phyloP scores from a whole-genome alignment of 208 protist genomes.

The Angomonas ambiguus region DNA sequence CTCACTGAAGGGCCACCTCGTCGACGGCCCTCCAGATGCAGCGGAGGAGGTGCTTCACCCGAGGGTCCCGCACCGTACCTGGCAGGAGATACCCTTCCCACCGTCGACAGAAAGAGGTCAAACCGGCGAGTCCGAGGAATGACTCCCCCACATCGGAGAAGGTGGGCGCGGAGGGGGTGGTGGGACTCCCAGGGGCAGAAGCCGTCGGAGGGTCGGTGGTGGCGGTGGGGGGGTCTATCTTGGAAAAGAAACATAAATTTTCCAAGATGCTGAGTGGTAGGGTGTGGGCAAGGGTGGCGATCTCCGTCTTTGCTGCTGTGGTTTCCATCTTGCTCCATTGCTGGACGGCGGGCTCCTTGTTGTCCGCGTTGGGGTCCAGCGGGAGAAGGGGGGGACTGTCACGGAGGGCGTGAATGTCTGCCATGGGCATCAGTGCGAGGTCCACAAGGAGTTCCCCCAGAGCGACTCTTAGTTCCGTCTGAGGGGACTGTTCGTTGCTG shows the following conservation, averaged over 20 bases:
- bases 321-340: background rate
- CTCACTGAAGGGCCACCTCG: conserved; percentile 21
- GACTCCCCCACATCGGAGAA: conserved; percentile 22
- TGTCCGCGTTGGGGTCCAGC: background rate
- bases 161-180: background rate
- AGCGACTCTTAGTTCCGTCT: conserved; percentile 52
- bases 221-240: conserved; percentile 15
- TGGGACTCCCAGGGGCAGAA: background rate
- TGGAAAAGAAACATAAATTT: conserved; percentile 47
- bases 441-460: conserved; percentile 69
- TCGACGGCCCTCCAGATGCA: conserved; percentile 52
- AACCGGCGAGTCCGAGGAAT: conserved; percentile 63
- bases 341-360: background rate
- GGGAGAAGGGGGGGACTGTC: conserved; percentile 17
- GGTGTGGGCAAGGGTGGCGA: conserved; percentile 35
- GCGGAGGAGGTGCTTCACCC: conserved; percentile 31
- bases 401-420: conserved; percentile 18
- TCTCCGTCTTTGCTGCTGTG: conserved; percentile 12
- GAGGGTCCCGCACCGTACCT: conserved; percentile 33
- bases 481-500: conserved; percentile 33
- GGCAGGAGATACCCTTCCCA: conserved; percentile 49
- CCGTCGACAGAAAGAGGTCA: conserved; percentile 53
- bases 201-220: no score
- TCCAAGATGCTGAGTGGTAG: conserved; percentile 52
- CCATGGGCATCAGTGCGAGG: conserved; percentile 51